These are phyloP conservation scores for Microbotryomycetes sp. DNA, from an alignment of 1,284 basidiomycete genomes.

Conservation along the genomic window DNA sequence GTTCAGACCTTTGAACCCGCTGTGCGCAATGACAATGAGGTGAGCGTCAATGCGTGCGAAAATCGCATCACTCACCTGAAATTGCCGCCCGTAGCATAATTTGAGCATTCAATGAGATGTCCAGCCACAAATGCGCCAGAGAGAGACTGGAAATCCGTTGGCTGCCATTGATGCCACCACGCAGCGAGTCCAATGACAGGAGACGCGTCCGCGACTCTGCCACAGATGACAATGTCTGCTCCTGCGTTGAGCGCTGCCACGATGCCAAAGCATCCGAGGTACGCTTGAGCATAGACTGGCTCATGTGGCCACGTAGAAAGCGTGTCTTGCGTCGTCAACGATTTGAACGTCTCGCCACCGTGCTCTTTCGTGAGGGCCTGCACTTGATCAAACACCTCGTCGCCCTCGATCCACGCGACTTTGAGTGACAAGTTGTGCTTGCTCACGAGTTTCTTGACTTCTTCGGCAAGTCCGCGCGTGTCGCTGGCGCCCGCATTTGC, in stretches of 20 bases:
- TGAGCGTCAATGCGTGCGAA: background rate
- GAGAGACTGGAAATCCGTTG: slow-evolving; percentile 28
- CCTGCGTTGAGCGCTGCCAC: slow-evolving; percentile 26
- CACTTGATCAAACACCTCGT: slow-evolving; percentile 12
- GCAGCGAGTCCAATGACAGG: slow-evolving; percentile 31
- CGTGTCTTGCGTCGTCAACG: slow-evolving; percentile 10
- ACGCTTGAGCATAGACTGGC: slow-evolving; percentile 13
- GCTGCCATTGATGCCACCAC: slow-evolving; percentile 34
- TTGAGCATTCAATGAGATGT: slow-evolving; percentile 11
- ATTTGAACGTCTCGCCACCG: background rate
- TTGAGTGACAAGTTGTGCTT: slow-evolving; percentile 3
- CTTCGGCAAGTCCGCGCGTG: background rate
- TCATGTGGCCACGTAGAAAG: slow-evolving; percentile 1
- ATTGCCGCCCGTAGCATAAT: slow-evolving; percentile 37
- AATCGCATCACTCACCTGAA: slow-evolving; percentile 3
- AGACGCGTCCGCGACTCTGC: slow-evolving; percentile 34
- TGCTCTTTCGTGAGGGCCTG: background rate
- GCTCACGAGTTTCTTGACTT: background rate
- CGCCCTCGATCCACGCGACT: slow-evolving; percentile 13
- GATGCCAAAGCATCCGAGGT: slow-evolving; percentile 18
- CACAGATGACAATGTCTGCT: slow-evolving; percentile 37
- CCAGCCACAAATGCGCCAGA: slow-evolving; percentile 35
- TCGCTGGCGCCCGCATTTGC: background rate
- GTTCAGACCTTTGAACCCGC: slow-evolving; percentile 32
- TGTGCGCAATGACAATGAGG: no score